These are phyloP conservation scores for Beauveria sp. DNA, from an alignment of 2,329 filamentous ascomycete genomes.

Conservation along the genomic window DNA sequence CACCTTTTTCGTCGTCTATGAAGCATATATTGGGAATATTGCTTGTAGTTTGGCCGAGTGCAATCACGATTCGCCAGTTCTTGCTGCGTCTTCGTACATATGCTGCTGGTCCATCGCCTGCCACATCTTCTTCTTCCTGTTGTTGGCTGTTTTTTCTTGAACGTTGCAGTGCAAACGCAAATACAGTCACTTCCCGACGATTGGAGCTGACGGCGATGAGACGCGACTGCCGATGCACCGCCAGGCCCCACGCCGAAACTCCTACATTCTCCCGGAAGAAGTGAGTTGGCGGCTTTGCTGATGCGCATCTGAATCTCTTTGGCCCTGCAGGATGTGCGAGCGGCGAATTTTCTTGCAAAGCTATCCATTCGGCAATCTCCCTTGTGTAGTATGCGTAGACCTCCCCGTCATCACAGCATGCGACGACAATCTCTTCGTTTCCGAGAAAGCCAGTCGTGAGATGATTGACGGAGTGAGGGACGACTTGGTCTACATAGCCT, in stretches of 20 bases:
- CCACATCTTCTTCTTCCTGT: background rate
- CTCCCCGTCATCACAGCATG: constrained; percentile 69
- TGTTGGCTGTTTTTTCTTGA: background rate
- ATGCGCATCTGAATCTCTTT: background rate
- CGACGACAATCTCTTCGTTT: constrained; percentile 58
- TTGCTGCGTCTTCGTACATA: constrained; percentile 34
- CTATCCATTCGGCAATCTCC: constrained; percentile 39
- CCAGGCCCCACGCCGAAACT: constrained; percentile 79
- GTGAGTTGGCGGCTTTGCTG: constrained; percentile 21
- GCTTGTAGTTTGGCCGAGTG: constrained; percentile 28
- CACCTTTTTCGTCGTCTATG: constrained; percentile 35
- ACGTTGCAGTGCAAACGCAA: constrained; percentile 36
- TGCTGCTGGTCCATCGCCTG: constrained; percentile 18
- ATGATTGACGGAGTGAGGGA: constrained; percentile 60
- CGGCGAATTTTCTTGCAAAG: background rate
- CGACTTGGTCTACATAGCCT: constrained; percentile 45
- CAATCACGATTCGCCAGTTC: constrained; percentile 44
- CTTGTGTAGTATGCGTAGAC: constrained; percentile 62
- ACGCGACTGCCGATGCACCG: constrained; percentile 72
- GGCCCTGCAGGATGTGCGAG: background rate
- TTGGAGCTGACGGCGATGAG: constrained; percentile 85
- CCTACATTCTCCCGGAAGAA: constrained; percentile 75
- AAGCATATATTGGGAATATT: constrained; percentile 51
- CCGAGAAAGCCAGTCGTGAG: constrained; percentile 63
- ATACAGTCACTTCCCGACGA: constrained; percentile 45